These are phyloP conservation scores for Scheffersomyces coipomensis DNA, from an alignment of 805 yeast genomes.

Conservation along the genomic window DNA sequence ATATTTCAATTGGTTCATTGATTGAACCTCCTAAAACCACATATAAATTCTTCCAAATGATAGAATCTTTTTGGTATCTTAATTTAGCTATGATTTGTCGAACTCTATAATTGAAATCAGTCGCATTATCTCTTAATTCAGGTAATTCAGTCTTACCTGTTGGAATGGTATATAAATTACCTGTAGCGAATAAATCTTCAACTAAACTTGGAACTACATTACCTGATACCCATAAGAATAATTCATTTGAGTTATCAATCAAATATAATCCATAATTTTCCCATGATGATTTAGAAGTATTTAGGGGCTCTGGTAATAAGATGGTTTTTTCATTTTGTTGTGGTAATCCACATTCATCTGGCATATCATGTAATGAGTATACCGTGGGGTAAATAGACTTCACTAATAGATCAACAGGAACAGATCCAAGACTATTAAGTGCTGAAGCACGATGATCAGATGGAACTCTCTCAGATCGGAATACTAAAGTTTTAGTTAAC, in stretches of 20 bases:
- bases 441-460: conserved; percentile 90
- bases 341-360: conserved; percentile 89
- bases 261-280: conserved; percentile 88
- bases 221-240: conserved; percentile 93
- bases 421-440: conserved; percentile 72
- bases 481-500: conserved; percentile 78
- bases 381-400: conserved; percentile 85
- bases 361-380: conserved; percentile 86
- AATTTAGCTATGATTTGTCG: conserved; percentile 79
- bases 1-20: conserved; percentile 53
- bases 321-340: conserved; percentile 60
- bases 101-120: conserved; percentile 79
- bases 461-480: conserved; percentile 80
- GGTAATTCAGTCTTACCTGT: conserved; percentile 89
- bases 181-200: conserved; percentile 82
- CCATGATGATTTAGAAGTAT: conserved; percentile 72
- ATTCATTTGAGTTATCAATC: conserved; percentile 81
- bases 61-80: conserved; percentile 73
- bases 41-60: conserved; percentile 78
- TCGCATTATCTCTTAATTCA: conserved; percentile 53
- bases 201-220: conserved; percentile 91
- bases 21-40: conserved; percentile 80
- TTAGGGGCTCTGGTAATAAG: conserved; percentile 78
- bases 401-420: conserved; percentile 76
- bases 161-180: conserved; percentile 63